Conservation (phyloP, 345 rosid species). For the Citrus glauca region DNA sequence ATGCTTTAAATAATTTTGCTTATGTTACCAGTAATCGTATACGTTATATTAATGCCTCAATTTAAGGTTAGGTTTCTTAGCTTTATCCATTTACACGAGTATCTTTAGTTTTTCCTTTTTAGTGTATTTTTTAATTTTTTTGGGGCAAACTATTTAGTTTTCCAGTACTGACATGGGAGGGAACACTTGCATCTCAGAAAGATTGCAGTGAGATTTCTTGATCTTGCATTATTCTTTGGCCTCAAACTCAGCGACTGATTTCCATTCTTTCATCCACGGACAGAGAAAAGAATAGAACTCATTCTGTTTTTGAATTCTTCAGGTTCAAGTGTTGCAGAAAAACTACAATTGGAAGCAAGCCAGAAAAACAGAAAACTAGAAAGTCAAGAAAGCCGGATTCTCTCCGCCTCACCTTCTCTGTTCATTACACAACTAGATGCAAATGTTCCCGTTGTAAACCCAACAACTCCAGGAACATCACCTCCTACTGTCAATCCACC, state of each 20-base stretch:
- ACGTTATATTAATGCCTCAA: neutral
- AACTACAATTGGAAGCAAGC: slow-evolving; percentile 28
- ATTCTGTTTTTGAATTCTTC: slow-evolving; percentile 26
- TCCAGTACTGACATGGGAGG: neutral
- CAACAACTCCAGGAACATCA: slow-evolving; percentile 55
- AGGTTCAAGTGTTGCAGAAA: slow-evolving; percentile 46
- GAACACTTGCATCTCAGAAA: neutral
- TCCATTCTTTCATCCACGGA: neutral
- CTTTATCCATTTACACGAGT: neutral
- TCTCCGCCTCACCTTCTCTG: slow-evolving; percentile 20
- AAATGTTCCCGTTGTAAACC: slow-evolving; percentile 63
- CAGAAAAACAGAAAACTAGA: slow-evolving; percentile 17
- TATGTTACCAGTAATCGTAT: neutral
- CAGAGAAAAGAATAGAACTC: slow-evolving; percentile 9
- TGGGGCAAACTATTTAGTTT: neutral
- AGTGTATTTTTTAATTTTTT: neutral
- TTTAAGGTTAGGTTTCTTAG: neutral
- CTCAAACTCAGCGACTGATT: neutral
- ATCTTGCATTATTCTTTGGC: neutral
- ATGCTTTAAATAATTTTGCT: neutral
- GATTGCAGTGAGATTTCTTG: neutral
- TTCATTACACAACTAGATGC: slow-evolving; percentile 31
- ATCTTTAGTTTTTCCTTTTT: neutral
- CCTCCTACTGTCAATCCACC: slow-evolving; percentile 43
- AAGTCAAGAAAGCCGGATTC: slow-evolving; percentile 24